Evolutionary conservation across 2,329 filamentous ascomycete genomes (phyloP).

Genomic region (Didymella arachidicola): DNA sequence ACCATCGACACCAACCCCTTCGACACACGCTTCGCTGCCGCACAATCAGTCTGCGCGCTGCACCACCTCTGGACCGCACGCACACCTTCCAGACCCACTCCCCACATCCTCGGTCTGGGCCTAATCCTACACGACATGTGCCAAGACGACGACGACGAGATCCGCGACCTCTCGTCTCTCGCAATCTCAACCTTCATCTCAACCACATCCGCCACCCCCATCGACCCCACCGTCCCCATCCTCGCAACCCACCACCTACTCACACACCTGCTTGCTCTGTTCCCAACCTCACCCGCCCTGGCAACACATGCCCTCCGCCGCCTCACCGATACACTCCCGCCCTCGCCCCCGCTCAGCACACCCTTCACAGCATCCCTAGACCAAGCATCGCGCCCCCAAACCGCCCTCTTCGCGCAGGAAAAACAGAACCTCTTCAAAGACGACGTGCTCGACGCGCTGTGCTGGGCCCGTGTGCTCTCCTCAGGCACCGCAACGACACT

Average conservation of each 20-base stretch:
- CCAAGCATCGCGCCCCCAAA: conserved; percentile 58
- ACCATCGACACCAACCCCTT: conserved; percentile 59
- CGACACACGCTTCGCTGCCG: conserved; percentile 69
- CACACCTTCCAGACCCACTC: conserved; percentile 2
- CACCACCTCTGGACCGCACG: conserved; percentile 28
- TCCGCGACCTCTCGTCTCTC: conserved; percentile 70
- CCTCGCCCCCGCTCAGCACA: not conserved
- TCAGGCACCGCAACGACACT: conserved; percentile 35
- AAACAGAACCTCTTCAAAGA: conserved; percentile 96
- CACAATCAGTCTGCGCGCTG: conserved; percentile 61
- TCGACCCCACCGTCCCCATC: conserved; percentile 56
- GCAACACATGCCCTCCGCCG: conserved; percentile 50
- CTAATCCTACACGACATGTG: conserved; percentile 57
- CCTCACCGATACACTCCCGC: conserved; percentile 27
- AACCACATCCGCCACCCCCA: conserved; percentile 17
- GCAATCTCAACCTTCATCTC: conserved; percentile 59
- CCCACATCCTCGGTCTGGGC: conserved; percentile 35
- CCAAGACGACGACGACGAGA: conserved; percentile 91
- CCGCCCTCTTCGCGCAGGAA: conserved; percentile 82
- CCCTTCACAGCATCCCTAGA: conserved; percentile 36
- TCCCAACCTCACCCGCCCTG: conserved; percentile 44
- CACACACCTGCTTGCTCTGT: conserved; percentile 45
- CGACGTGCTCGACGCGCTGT: conserved; percentile 73
- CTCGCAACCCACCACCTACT: conserved; percentile 56
- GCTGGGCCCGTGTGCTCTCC: conserved; percentile 69